phyloP scores from a whole-genome alignment of 2,329 filamentous ascomycete species.

The Colletotrichum theobromicola region DNA sequence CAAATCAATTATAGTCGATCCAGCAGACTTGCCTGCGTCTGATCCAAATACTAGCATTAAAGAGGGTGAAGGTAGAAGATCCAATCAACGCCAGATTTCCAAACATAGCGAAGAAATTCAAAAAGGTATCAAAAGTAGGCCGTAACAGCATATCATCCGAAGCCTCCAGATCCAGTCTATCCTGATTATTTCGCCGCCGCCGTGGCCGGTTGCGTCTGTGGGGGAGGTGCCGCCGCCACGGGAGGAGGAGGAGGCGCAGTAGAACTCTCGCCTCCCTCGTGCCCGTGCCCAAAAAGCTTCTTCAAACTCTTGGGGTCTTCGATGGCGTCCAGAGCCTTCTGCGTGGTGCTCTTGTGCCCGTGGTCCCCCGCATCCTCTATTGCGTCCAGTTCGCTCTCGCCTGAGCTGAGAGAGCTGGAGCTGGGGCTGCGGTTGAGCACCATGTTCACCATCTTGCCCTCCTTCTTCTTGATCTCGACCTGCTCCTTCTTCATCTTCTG shows the following conservation, averaged over 20 bases:
- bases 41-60: not conserved
- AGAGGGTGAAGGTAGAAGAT: not conserved
- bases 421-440: slow-evolving; percentile 62
- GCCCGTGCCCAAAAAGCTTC: slow-evolving; percentile 25
- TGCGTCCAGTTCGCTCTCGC: slow-evolving; percentile 55
- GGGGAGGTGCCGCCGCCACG: not conserved
- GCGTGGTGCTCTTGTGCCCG: slow-evolving; percentile 54
- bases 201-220: not conserved
- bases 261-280: slow-evolving; percentile 6
- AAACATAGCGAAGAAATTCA: not conserved
- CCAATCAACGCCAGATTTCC: not conserved
- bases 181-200: not conserved
- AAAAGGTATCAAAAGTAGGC: slow-evolving; percentile 5
- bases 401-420: slow-evolving; percentile 44
- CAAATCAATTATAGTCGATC: not conserved
- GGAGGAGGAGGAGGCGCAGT: not conserved
- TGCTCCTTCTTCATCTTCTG: slow-evolving; percentile 78
- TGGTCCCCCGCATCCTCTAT: slow-evolving; percentile 45
- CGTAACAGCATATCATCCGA: not conserved
- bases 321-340: slow-evolving; percentile 55
- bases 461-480: slow-evolving; percentile 72
- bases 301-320: slow-evolving; percentile 55
- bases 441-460: slow-evolving; percentile 56
- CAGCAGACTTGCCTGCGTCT: not conserved
- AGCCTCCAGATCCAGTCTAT: not conserved